Base-by-base conservation (phyloP, 805 yeast species). In the Candida orba region DNA sequence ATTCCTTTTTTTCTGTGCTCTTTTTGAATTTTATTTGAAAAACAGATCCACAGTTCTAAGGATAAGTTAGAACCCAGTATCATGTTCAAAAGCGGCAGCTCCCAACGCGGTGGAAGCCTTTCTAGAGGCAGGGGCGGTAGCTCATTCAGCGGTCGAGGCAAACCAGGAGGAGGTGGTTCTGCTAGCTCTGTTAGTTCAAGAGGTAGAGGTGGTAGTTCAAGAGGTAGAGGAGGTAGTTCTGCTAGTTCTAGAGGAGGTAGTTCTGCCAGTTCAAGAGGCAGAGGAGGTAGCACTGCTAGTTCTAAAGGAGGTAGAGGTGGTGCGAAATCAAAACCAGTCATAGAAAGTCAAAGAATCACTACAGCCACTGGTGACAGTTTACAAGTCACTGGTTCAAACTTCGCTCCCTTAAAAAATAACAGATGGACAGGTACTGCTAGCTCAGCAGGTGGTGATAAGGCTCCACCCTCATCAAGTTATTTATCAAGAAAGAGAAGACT, bases 331-430 rank as follows among this genome's bases (percentile, higher is more conserved):
- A 14, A 23, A n/a, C 12, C 40, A 13, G 22, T 20, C 22, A 20
- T 20, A 20, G 24, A 27, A 4, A 20, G 10, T 6, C 20, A 18
- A 25, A 37, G 9, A 17, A 33, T 32, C 24, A 32, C 34, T 4
- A 36, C 27, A 3, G 36, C 30, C 10, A 36, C 25, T 4, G 46
- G 43, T 1, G 13, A 42, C 14, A 23, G 31, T 4, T 38, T 47
- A 35, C 34, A 12, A 31, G 36, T 50, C 27, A 45, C 50, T 9
- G 51, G 50, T 4, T 31, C 53, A 15, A 50, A 50, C 33, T 42
- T 37, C 27, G 43, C 44, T 4, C 53, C 53, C 13, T 37, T 48
- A 41, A 38, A 37, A 42, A 45, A 43, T 20, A 17, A 29, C 7
- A 36, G 51, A 22, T 41, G 36, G 10, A 48, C 48, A 31, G 51